These are phyloP conservation scores for Aureobasidium sp. DNA, from an alignment of 2,329 filamentous ascomycete genomes.

Conservation along the genomic window DNA sequence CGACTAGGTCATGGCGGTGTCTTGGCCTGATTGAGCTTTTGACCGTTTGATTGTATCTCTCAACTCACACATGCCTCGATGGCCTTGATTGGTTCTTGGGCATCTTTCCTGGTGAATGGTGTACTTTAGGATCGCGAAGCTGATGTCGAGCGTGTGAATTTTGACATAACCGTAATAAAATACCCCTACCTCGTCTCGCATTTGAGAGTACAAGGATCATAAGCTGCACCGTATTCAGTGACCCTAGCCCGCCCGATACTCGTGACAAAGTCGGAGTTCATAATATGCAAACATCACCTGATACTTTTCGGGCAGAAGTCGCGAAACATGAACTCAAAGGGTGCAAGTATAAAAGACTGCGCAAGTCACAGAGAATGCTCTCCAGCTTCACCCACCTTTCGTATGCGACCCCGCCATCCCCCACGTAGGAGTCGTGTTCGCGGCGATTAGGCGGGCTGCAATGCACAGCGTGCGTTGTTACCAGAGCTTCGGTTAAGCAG, in stretches of 20 bases:
- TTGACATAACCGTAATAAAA: neutral
- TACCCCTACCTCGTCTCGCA: neutral
- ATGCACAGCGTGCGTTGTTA: slow-evolving; percentile 9
- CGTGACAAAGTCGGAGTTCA: neutral
- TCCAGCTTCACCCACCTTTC: neutral
- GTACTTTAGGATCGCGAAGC: neutral
- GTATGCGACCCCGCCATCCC: neutral
- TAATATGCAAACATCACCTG: slow-evolving; percentile 23
- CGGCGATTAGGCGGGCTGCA: neutral
- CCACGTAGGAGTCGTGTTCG: neutral
- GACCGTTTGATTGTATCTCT: neutral
- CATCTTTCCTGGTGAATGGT: neutral
- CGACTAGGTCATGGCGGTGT: neutral
- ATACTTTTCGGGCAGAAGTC: neutral
- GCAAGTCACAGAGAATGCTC: neutral
- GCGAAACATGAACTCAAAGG: neutral
- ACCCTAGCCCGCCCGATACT: neutral
- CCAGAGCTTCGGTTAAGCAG: slow-evolving; percentile 12
- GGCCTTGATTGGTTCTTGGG: neutral
- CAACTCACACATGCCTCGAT: neutral
- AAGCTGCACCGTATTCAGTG: neutral
- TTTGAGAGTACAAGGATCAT: too few species aligned
- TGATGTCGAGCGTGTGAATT: neutral
- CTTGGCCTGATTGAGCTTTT: neutral
- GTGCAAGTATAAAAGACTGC: neutral